Percentiles rank a stretch among this genome's conserved stretches.
Conservation (phyloP, 2,329 filamentous ascomycete species). For the Phyllosticta paracitricarpa region DNA sequence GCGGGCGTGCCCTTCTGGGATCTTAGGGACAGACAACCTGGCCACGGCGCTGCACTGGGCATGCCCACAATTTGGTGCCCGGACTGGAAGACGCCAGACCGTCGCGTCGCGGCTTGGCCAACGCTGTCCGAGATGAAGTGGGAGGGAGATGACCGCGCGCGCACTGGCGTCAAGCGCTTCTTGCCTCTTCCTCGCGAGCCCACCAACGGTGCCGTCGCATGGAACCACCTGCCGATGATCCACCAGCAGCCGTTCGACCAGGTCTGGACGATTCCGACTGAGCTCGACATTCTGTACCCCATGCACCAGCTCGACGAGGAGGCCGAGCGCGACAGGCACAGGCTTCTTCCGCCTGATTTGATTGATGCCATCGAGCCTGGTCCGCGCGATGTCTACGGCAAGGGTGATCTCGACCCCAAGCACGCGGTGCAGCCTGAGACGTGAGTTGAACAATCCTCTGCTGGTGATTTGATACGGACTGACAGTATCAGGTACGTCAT, state of each 20-base stretch:
- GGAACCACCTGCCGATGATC: slow-evolving; percentile 31
- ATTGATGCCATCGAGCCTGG: slow-evolving; percentile 11
- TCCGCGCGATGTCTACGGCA: neutral
- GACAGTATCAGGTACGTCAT: neutral
- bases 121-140: slow-evolving; percentile 33
- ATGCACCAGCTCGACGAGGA: slow-evolving; percentile 21
- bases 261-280: slow-evolving; percentile 24
- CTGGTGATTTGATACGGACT: neutral
- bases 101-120: slow-evolving; percentile 32
- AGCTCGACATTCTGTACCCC: slow-evolving; percentile 28
- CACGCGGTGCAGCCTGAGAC: neutral
- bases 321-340: slow-evolving; percentile 7
- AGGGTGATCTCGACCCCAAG: neutral
- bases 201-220: slow-evolving; percentile 30
- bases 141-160: slow-evolving; percentile 38
- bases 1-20: neutral
- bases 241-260: slow-evolving; percentile 31
- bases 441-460: neutral
- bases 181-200: slow-evolving; percentile 33
- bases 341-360: slow-evolving; percentile 10
- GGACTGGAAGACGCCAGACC: slow-evolving; percentile 18
- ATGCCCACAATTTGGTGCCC: slow-evolving; percentile 31
- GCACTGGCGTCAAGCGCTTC: slow-evolving; percentile 33
- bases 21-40: neutral
- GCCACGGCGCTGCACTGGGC: slow-evolving; percentile 23